These are phyloP conservation scores for Nitzschia sp. DNA, from an alignment of 108 stramenopile genomes.

Conservation along the genomic window DNA sequence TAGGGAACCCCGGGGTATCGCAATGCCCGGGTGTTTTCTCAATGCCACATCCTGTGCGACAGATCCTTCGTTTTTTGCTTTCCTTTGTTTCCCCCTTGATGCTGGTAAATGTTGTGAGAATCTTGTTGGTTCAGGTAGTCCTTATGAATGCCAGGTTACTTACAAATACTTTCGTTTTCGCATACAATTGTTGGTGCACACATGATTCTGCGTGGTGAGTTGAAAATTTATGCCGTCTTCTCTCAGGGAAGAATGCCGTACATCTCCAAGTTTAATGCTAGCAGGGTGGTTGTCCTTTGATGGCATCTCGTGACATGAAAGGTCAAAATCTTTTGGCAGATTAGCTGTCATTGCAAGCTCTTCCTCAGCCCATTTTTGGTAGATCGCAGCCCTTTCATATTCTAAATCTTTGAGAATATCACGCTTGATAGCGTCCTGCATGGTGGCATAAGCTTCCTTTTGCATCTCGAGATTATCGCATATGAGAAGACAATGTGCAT, in stretches of 20 bases:
- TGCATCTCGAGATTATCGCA: background rate
- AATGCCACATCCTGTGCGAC: background rate
- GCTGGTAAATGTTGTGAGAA: background rate
- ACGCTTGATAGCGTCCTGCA: background rate
- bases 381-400: background rate
- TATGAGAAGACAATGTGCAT: background rate
- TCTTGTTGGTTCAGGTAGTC: background rate
- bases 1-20: background rate
- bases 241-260: background rate
- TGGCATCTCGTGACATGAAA: background rate
- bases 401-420: background rate
- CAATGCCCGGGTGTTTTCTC: background rate
- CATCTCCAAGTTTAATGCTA: background rate
- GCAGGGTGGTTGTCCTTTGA: background rate
- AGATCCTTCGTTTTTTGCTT: background rate
- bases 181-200: background rate
- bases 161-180: background rate
- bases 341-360: background rate
- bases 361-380: background rate
- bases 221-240: background rate
- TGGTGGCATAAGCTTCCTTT: background rate
- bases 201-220: background rate
- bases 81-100: background rate
- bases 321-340: background rate
- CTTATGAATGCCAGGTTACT: background rate